Base-by-base conservation (phyloP, 148 eudicot species). In the Selenicereus undatus region DNA sequence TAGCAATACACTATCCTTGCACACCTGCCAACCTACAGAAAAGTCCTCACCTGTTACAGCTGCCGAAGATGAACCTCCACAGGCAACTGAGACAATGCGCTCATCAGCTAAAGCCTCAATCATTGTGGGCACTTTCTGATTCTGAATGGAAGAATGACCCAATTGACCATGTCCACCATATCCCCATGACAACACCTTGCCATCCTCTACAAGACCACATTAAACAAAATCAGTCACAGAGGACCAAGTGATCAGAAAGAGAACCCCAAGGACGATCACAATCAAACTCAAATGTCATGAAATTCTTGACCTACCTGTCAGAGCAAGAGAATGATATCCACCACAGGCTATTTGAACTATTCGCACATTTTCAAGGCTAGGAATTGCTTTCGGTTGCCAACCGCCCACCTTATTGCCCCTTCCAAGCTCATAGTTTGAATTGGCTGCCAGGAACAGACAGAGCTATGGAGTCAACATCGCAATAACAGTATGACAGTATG, bases 81-180 rank as follows among this genome's bases (percentile, higher is more conserved):
- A 96, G 32, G 98, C 93, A 79, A 96, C 90, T 74, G 88, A 88
- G 76, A 84, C 76, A 73, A 96, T 86, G 78, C 43, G 88, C 88
- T 93, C 89, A 81, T 89, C 86, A 77, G 94, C 91, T 79, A 96
- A 82, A 73, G 90, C 91, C 87, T 92, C 98, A 73, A 96, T 78
- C 24, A 76, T 81, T 72, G 85, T 75, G 75, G 99, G 99, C 64
- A 90, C 85, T 83, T 89, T 91, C 83, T 88, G 90, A 83, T 78
- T 96, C 78, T 93, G 89, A 68, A 84, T 88, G 73, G 98, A 89
- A 82, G 88, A 88, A 88, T 93, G 89, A 27, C 99, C 99, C 89
- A 96, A 86, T 86, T 93, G 98, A 79, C 99, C 99, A 79, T 89
- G 95, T 56, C 99, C 95, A n/a, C 99, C 99, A 85, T 93, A 93